Base-by-base conservation (phyloP, 1,139 yeast species). In the Geotrichum cucujoidarum region DNA sequence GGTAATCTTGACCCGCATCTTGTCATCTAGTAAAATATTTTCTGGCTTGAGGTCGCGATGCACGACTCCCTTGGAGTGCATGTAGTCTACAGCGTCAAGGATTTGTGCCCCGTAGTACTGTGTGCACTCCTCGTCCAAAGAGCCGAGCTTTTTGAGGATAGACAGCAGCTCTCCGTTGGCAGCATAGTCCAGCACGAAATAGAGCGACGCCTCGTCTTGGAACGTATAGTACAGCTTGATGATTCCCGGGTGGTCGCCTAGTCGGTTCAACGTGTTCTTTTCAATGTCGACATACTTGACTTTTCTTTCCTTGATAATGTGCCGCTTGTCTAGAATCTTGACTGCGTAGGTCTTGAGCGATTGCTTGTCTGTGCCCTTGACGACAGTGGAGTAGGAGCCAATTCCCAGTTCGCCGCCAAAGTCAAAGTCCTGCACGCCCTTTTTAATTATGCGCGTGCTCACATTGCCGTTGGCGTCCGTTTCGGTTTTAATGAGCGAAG, bases 41-140 rank as follows among this genome's bases (percentile, higher is more conserved):
- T 92, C 99, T 0, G 99, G 99, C 68, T 92, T 92, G 57, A 92
- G 73, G 66, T 92, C 99, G 54, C 99, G 77, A 64, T 92, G 99
- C 40, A 92, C 80, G 18, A 94, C 85, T 10, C 98, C 98, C 51
- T 72, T 75, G 16, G 69, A 66, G 60, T 92, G 98, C 75, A 92
- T 84, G 65, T 78, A 90, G 54, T 76, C 78, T 11, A 92, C 81
- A 0, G 97, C 94, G 65, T 90, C 97, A 37, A 94, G 70, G 20
- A 92, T 73, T 68, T 94, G 98, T 30, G 85, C 81, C 32, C 77
- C 69, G 55, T 78, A 80, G 58, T 88, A 89, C 55, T 81, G 75
- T 13, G 94, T 76, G 60, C 95, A 80, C 3, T 74, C 77, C 61
- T 89, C 95, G 61, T 82, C 86, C 40, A 92, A 71, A 1, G 94